A percentile compares a stretch with the other conserved stretches of the same genome.
phyloP scores from a whole-genome alignment of 768 basidiomycete species.

The Pulveroboletus sp. region DNA sequence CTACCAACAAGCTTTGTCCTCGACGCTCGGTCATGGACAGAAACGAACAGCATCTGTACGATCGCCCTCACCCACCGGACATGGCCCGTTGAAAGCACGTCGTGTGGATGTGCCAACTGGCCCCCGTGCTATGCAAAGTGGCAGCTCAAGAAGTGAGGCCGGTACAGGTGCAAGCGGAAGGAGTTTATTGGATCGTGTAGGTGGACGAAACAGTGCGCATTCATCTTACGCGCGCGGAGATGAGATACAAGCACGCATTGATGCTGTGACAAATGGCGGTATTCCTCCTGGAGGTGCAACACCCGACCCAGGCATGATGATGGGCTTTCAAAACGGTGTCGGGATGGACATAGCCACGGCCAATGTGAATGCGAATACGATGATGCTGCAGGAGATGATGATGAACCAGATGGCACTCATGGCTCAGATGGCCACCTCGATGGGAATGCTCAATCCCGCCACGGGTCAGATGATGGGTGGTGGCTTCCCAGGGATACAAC shows the following conservation, averaged over 20 bases:
- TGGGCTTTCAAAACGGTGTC: slow-evolving; percentile 42
- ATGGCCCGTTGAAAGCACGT: slow-evolving; percentile 64
- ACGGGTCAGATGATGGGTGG: slow-evolving; percentile 53
- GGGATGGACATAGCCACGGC: slow-evolving; percentile 37
- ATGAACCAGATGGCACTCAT: slow-evolving; percentile 90
- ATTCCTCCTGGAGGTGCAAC: slow-evolving; percentile 30
- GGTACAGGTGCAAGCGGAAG: slow-evolving; percentile 34
- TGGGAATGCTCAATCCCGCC: slow-evolving; percentile 68
- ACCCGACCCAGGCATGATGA: slow-evolving; percentile 39
- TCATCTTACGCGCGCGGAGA: slow-evolving; percentile 42
- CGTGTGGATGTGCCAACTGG: slow-evolving; percentile 78
- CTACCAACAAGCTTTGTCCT: slow-evolving; percentile 72
- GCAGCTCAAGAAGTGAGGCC: slow-evolving; percentile 15
- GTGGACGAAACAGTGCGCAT: slow-evolving; percentile 43
- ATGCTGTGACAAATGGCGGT: slow-evolving; percentile 63
- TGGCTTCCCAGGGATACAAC: slow-evolving; percentile 57
- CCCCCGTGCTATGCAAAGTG: slow-evolving; percentile 71
- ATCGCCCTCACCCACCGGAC: slow-evolving; percentile 59
- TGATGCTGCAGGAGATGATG: slow-evolving; percentile 85
- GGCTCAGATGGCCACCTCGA: slow-evolving; percentile 84
- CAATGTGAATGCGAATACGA: slow-evolving; percentile 60
- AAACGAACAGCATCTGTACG: slow-evolving; percentile 64
- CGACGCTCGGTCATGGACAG: slow-evolving; percentile 48
- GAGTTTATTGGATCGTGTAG: slow-evolving; percentile 81
- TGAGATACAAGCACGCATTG: slow-evolving; percentile 75